Evolutionary conservation across 2,329 filamentous ascomycete genomes (phyloP), one percentile per base, ranked within the genome.

Genomic region (Talaromyces sp.): DNA sequence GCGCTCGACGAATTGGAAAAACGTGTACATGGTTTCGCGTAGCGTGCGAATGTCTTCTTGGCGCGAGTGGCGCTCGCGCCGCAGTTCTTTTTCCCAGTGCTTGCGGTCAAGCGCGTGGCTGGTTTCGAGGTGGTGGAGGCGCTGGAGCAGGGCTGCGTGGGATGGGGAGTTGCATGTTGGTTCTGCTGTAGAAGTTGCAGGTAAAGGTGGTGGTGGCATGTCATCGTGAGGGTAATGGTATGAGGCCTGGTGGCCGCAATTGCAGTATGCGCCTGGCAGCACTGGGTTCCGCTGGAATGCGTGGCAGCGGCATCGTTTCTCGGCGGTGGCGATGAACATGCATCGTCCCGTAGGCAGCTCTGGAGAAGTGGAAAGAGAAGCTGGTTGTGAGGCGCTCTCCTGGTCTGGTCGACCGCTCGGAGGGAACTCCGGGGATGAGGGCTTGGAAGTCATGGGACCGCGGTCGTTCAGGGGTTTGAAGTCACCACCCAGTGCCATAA

Each of bases 151-250:
- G 33, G 60, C 57, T 60, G 51, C 30, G 42, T 61, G 44, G 57
- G 65, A 47, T n/a, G 44, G 36, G 15, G 19, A 19, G 54, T 61
- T 57, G 39, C 55, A 58, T 59, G 59, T 28, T 49, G 61, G 33
- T 57, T 59, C 25, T n/a, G 25, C n/a, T n/a, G 57, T 33, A 13
- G 55, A 27, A 55, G 74, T 65, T 78, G 78, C 67, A 79, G 78
- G 65, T 78, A 80, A 22, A 77, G 77, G 64, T 78, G 81, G 56
- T 68, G 72, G n/a, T n/a, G 49, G 49, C 49, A 28, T 28, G 2
- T 30, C 54, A 44, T 25, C 32, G 9, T 36, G 10, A 39, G 8
- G 36, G 19, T 17, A 36, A 28, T 56, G 54, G n/a, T 56, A 56
- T 7, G 32, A 56, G 7, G 54, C 54, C 30, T 56, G 54, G 10